These are phyloP conservation scores for Cystobasidium pallidum DNA, from an alignment of 1,284 basidiomycete species.

Conservation along the genomic window DNA sequence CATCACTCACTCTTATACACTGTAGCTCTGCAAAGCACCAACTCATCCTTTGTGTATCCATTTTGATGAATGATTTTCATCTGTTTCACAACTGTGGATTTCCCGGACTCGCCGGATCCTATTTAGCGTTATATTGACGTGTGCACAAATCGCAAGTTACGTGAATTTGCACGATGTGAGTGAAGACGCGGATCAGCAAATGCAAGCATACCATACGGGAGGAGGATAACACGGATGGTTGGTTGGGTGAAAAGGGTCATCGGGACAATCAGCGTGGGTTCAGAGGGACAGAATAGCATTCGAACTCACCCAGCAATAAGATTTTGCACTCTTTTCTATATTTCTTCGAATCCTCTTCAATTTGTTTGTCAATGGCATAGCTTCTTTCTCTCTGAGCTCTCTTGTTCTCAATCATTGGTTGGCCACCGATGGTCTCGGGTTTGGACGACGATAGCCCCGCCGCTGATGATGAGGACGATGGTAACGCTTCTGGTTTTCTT, in stretches of 20 bases:
- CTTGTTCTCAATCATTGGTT: conserved; percentile 24
- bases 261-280: no score
- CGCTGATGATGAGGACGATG: neutral
- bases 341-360: conserved; percentile 63
- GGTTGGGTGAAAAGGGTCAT: no score
- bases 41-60: conserved; percentile 81
- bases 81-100: conserved; percentile 96
- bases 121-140: conserved; percentile 9
- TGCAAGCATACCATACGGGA: no score
- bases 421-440: neutral
- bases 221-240: no score
- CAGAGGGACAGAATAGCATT: no score
- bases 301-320: conserved; percentile 78
- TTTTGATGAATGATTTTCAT: conserved; percentile 99
- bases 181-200: no score
- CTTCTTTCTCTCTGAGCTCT: conserved; percentile 35
- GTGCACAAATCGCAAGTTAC: no score
- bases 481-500: neutral
- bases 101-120: conserved; percentile 86
- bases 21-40: conserved; percentile 74
- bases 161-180: no score
- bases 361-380: conserved; percentile 61
- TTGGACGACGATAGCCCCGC: neutral
- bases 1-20: conserved; percentile 60
- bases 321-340: conserved; percentile 95